Base-by-base conservation (phyloP, 805 yeast genomes). In the Barnettozyma vustinii region DNA sequence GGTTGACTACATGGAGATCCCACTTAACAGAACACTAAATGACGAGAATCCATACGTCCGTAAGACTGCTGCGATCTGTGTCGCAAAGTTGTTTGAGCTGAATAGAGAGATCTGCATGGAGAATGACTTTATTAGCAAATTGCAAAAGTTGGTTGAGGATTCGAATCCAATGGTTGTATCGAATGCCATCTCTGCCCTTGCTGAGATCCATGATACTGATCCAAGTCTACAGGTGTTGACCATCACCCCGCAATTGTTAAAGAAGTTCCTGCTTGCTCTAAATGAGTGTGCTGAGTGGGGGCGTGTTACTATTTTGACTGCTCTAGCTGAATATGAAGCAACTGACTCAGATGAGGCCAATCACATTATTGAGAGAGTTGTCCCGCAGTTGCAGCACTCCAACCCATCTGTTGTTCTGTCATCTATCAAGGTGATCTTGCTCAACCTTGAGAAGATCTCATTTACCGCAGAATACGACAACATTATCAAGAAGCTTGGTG, bases 221-320 rank as follows among this genome's bases (percentile, higher is more conserved):
- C 79, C 79, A 8, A 73, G 72, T 45, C 75, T 77, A 18, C 59
- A 76, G 27, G 74, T 76, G 27, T 65, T 80, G 51, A 65, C 65
- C 18, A 69, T 76, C 50, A 56, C 71, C 3, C 62, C 65, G 7
- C 61, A 67, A 5, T 61, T 78, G 72, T 47, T 82, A 45, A 73
- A 77, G 49, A 86, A 83, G 64, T 76, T 94, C 52, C 72, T 94
- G 52, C 73, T 82, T 56, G 96, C 97, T 13, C 73, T 94, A 55
- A 92, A 92, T 66, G 99, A 94, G 69, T 92, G 98, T 69, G 91
- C 98, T 0, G 99, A 94, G 70, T 94, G 99, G 99, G 99, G 99
- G 10, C 79, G 99, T 61, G 86, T 94, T 55, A 80, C 97, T 1
- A 87, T 94, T 40, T 73, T 94, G 51, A 80, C 87, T 1, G 90